These are phyloP conservation scores for Collybiopsis confluens DNA, from an alignment of 768 basidiomycete species.

Conservation along the genomic window DNA sequence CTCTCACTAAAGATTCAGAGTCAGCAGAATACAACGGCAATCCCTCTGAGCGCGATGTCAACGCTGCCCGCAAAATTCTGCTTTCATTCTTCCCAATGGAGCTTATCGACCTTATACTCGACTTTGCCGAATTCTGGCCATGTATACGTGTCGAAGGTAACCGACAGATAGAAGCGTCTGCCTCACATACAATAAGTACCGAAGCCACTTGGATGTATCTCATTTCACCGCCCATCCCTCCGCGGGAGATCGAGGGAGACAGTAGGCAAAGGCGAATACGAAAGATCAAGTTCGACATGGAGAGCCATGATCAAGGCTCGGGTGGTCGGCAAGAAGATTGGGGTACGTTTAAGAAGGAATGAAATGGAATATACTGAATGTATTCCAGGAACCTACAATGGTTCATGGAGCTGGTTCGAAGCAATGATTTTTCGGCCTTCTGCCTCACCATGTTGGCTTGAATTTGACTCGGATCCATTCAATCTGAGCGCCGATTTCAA, in stretches of 20 bases:
- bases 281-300: slow-evolving; percentile 16
- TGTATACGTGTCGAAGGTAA: slow-evolving; percentile 7
- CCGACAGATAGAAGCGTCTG: slow-evolving; percentile 3
- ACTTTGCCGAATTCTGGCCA: slow-evolving; percentile 25
- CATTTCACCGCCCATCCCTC: slow-evolving; percentile 15
- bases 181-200: not conserved
- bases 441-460: slow-evolving; percentile 2
- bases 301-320: slow-evolving; percentile 22
- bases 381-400: slow-evolving; percentile 18
- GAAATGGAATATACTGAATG: too few relatives aligned
- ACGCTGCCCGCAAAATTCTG: slow-evolving; percentile 13
- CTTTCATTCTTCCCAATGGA: slow-evolving; percentile 20
- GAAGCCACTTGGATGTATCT: slow-evolving; percentile 17
- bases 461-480: not conserved
- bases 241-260: not conserved
- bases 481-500: slow-evolving; percentile 1
- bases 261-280: slow-evolving; percentile 13
- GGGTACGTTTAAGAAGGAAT: slow-evolving; percentile 8
- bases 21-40: slow-evolving; percentile 6
- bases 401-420: slow-evolving; percentile 21
- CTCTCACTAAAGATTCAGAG: slow-evolving; percentile 3
- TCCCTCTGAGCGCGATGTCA: slow-evolving; percentile 14
- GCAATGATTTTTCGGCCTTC: slow-evolving; percentile 12
- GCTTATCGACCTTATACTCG: slow-evolving; percentile 23
- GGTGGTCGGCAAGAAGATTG: slow-evolving; percentile 7